phyloP scores from a whole-genome alignment of 1,139 yeast genomes.

The Fermentozyma sake region DNA sequence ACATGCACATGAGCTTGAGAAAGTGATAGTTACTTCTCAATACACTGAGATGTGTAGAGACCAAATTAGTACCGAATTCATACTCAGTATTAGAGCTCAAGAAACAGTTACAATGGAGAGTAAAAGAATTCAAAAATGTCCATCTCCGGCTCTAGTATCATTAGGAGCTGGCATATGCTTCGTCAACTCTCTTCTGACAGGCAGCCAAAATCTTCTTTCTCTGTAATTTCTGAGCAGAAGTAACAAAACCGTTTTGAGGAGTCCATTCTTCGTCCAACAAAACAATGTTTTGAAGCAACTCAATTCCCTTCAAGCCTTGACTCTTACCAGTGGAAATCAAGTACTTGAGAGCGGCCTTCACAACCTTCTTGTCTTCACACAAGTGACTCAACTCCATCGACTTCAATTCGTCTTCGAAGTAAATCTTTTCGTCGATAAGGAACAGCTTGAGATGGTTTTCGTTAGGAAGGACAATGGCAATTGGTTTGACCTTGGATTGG shows the following conservation, averaged over 20 bases:
- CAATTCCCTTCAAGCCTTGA: slow-evolving; percentile 84
- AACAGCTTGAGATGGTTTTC: slow-evolving; percentile 56
- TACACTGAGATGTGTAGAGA: too few relatives aligned
- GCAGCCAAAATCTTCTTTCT: slow-evolving; percentile 82
- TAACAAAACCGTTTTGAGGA: slow-evolving; percentile 89
- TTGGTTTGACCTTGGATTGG: slow-evolving; percentile 77
- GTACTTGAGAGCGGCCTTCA: slow-evolving; percentile 50
- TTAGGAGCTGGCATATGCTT: slow-evolving; percentile 34
- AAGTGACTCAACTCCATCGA: slow-evolving; percentile 42
- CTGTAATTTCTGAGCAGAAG: slow-evolving; percentile 95
- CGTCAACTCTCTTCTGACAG: slow-evolving; percentile 55
- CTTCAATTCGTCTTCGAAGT: slow-evolving; percentile 44
- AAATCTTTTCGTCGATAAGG: slow-evolving; percentile 52
- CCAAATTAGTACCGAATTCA: too few relatives aligned
- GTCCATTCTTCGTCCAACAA: slow-evolving; percentile 94
- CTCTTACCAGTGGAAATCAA: slow-evolving; percentile 71
- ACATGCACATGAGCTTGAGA: too few relatives aligned
- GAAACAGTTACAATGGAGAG: too few relatives aligned
- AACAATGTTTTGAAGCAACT: slow-evolving; percentile 74
- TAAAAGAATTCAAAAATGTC: too few relatives aligned
- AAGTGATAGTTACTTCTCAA: too few relatives aligned
- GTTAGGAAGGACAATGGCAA: slow-evolving; percentile 85
- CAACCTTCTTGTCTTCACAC: slow-evolving; percentile 55
- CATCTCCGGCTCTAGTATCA: too few relatives aligned
- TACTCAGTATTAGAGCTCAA: too few relatives aligned